Evolutionary conservation across 768 basidiomycete genomes (phyloP).

Genomic region (Kwoniella dendrophila): DNA sequence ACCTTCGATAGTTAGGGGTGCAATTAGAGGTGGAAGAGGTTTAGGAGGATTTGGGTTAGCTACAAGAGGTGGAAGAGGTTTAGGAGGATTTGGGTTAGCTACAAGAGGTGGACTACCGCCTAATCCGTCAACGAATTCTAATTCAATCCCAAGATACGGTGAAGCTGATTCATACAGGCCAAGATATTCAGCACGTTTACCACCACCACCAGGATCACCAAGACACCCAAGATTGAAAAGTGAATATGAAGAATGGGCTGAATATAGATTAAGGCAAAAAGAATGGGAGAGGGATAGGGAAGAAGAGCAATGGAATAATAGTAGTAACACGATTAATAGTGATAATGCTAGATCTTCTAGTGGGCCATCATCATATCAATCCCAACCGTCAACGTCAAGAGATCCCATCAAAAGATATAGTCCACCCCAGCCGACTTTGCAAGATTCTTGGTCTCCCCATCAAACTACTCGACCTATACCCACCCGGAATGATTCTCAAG

Average conservation of each 20-base stretch:
- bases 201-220: background rate
- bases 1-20: background rate
- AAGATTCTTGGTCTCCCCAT: slow-evolving; percentile 1
- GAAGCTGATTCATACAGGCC: background rate
- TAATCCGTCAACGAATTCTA: background rate
- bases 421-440: background rate
- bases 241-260: background rate
- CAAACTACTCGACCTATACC: background rate
- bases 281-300: background rate
- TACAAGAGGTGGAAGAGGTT: background rate
- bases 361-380: background rate
- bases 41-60: background rate
- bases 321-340: background rate
- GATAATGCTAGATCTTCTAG: background rate
- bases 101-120: background rate
- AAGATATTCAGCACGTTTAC: background rate
- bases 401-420: background rate
- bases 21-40: slow-evolving; percentile 8
- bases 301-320: background rate
- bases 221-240: background rate
- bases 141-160: background rate
- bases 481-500: background rate
- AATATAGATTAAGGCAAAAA: background rate
- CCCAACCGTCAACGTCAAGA: background rate
- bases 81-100: background rate